Evolutionary conservation across 2,329 filamentous ascomycete species (phyloP).

Genomic region (Neodidymelliopsis sp.): DNA sequence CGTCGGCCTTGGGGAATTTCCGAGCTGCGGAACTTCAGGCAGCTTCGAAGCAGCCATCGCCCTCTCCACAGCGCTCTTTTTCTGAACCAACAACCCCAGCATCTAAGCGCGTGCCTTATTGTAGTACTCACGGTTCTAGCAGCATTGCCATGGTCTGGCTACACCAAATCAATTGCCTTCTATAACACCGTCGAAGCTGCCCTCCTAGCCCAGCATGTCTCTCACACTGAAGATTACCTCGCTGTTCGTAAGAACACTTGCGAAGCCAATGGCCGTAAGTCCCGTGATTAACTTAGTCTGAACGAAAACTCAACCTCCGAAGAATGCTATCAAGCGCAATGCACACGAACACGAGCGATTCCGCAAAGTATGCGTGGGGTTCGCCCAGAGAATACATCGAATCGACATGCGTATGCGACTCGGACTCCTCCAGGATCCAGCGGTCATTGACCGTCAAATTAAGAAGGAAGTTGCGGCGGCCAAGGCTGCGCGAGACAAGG

Average conservation of each 20-base stretch:
- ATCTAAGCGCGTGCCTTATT: constrained; percentile 1
- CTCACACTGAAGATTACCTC: constrained; percentile 72
- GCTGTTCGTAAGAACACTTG: constrained; percentile 68
- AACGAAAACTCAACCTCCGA: constrained; percentile 3
- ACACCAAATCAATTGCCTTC: constrained; percentile 16
- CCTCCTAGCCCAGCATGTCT: constrained; percentile 58
- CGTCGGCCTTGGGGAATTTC: constrained; percentile 28
- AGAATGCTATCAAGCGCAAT: constrained; percentile 73
- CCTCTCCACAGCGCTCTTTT: constrained; percentile 6
- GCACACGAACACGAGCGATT: constrained; percentile 74
- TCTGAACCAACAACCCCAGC: background rate
- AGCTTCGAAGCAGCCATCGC: constrained; percentile 25
- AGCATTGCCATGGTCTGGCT: constrained; percentile 14
- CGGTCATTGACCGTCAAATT: constrained; percentile 61
- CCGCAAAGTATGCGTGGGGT: constrained; percentile 65
- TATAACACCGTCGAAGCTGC: constrained; percentile 5
- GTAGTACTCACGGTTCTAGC: background rate
- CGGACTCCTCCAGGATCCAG: constrained; percentile 68
- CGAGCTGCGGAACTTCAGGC: constrained; percentile 31
- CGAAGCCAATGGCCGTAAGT: constrained; percentile 72
- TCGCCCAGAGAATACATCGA: constrained; percentile 70
- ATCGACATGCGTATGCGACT: constrained; percentile 73
- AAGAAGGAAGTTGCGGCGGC: constrained; percentile 63
- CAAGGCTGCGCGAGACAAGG: constrained; percentile 60
- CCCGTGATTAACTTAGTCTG: too few relatives aligned